Evolutionary conservation across 805 yeast genomes (phyloP), one percentile per base, ranked within the genome.

Genomic region (Ogataea haglerorum): DNA sequence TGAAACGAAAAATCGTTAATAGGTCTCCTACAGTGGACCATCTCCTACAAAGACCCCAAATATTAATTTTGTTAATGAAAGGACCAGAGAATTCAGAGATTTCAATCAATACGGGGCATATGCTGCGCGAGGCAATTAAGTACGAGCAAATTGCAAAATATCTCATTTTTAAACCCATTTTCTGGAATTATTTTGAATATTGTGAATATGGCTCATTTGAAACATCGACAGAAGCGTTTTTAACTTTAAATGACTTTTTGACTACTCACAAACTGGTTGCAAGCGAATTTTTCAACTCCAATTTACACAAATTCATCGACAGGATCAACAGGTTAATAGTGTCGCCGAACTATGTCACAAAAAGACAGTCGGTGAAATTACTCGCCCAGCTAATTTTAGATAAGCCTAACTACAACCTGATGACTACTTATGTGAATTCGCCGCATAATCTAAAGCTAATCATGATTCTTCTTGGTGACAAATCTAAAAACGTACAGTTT

Each of bases 21-120:
- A 75, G 88, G 50, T 76, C 82, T 7, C 96, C 96, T 13, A 87
- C 96, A 0, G 90, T 88, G 14, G 96, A 91, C 56, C 86, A 89
- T 60, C 62, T 93, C 28, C 62, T 83, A 13, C 61, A 75, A 18
- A 75, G 78, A 43, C 89, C 93, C 6, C 80, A 77, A 44, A 74
- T 87, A 3, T 60, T 93, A 27, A 68, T 70, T 23, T 51, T 73
- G 21, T 71, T 93, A 45, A 67, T 90, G 54, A 72, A 70, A 41
- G 85, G 88, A 2, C 90, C 93, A 3, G 95, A 88, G 50, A 57
- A 72, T 28, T 75, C 78, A 3, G 95, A 89, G 34, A 72, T 77
- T 13, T 89, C 90, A 19, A 67, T 87, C 25, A 76, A 82, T 24
- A 73, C 83, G 10, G 95, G 96, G 2, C 73, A 76, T 37, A 86